A percentile compares a stretch with the other conserved stretches of the same genome.
phyloP scores from a whole-genome alignment of 257 asterid genomes.

The Forsythia viridissima region DNA sequence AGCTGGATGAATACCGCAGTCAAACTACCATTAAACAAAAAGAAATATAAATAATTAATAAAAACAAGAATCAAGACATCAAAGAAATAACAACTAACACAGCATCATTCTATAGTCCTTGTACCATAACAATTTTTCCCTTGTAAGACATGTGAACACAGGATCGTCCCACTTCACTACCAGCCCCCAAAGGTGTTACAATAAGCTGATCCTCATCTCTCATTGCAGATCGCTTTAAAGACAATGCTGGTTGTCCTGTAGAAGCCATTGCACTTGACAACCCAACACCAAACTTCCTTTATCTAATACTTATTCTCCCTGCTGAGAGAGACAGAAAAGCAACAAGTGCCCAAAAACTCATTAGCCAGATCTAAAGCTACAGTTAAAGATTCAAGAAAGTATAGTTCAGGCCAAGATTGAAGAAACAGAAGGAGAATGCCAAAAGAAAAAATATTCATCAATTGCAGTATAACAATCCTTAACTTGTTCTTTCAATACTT shows the following conservation, averaged over 20 bases:
- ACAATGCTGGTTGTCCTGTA: constrained; percentile 45
- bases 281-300: constrained; percentile 11
- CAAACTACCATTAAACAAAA: constrained; percentile 55
- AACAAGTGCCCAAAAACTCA: background rate
- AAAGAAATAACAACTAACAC: background rate
- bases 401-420: background rate
- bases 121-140: constrained; percentile 86
- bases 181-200: constrained; percentile 91
- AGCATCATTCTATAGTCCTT: background rate
- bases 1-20: constrained; percentile 97
- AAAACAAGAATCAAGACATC: background rate
- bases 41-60: background rate
- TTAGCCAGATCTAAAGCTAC: background rate
- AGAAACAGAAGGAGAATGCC: background rate
- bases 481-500: background rate
- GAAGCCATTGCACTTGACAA: constrained; percentile 54
- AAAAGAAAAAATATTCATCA: background rate
- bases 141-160: constrained; percentile 88
- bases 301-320: constrained; percentile 10
- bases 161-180: constrained; percentile 97
- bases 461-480: background rate
- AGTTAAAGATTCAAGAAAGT: background rate
- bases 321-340: background rate
- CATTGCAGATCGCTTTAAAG: constrained; percentile 52
- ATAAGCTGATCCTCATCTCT: constrained; percentile 89